Percentiles rank a stretch among this genome's conserved stretches.
Conservation (phyloP, 2,329 filamentous ascomycete genomes). For the Hortaea werneckii region DNA sequence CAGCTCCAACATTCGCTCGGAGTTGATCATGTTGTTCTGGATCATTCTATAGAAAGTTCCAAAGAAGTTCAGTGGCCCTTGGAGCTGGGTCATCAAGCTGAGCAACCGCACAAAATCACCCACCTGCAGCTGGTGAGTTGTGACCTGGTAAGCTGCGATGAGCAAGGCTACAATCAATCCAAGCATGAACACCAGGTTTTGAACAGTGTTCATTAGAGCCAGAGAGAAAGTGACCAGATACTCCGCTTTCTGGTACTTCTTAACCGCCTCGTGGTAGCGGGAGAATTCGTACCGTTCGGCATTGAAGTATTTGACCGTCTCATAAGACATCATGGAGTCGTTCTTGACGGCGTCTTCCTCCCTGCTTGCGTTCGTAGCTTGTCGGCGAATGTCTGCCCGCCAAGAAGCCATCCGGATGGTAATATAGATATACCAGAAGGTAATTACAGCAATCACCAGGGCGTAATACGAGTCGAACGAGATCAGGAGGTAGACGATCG, state of each 20-base stretch:
- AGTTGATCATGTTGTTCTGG: slow-evolving; percentile 94
- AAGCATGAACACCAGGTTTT: slow-evolving; percentile 54
- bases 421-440: slow-evolving; percentile 92
- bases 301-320: slow-evolving; percentile 61
- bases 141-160: slow-evolving; percentile 60
- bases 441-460: slow-evolving; percentile 78
- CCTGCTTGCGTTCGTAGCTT: slow-evolving; percentile 90
- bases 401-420: slow-evolving; percentile 94
- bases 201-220: slow-evolving; percentile 50
- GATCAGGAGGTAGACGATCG: slow-evolving; percentile 70
- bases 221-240: slow-evolving; percentile 47
- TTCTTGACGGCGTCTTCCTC: slow-evolving; percentile 98
- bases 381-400: slow-evolving; percentile 76
- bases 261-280: slow-evolving; percentile 46
- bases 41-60: slow-evolving; percentile 94
- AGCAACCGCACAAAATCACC: slow-evolving; percentile 62
- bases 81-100: slow-evolving; percentile 65
- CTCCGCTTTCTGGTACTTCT: slow-evolving; percentile 48
- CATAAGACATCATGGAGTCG: slow-evolving; percentile 97
- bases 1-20: slow-evolving; percentile 84
- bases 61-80: slow-evolving; percentile 62
- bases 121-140: slow-evolving; percentile 47
- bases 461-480: slow-evolving; percentile 83
- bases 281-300: slow-evolving; percentile 50
- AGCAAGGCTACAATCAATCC: slow-evolving; percentile 59